Base-by-base conservation (phyloP, 148 eudicot genomes). In the Fagopyrum homotropicum region DNA sequence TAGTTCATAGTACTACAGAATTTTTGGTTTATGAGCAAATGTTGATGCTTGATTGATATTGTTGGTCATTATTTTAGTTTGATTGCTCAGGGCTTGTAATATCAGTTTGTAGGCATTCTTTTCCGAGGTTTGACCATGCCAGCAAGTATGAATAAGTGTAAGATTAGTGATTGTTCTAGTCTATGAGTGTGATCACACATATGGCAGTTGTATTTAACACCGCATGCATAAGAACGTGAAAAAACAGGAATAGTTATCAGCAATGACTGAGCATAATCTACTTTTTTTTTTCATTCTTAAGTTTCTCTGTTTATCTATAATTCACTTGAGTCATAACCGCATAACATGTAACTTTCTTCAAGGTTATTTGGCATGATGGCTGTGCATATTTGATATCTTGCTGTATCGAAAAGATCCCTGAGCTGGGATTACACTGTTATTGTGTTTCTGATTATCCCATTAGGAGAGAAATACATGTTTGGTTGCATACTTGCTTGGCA, bases 1-100 rank as follows among this genome's bases (percentile, higher is more conserved):
- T 63, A 63, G 69, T 63, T 66, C 71, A 43, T 66, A 66, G 71
- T 66, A 15, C 17, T 66, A 19, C 14, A 35, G 47, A 6, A 43
- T 43, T 15, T 15, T 35, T 35, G 29, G 46, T 66, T 17, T 17
- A 66, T 66, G 71, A 17, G 46, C 17, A 14, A 4, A 15, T 6
- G 3, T 0, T 12, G 6, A 40, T 66, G 71, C 43, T 19, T 56
- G 69, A 63, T 22, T 63, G 16, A 63, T 63, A 8, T 22, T 57
- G 30, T 15, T 55, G 6, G 5, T 63, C 1, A 35, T 12, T 7
- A 7, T 64, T 64, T 64, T 64, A 35, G 70, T 64, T 64, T 7
- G 45, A 64, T 4, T 14, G 35, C 43, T 40, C 29, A 2, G 69
- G 47, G 16, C 14, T 66, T 35, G 9, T 15, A 15, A 8, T 66